Conservation (phyloP, 441 rosid species). For the Sinapis alba region DNA sequence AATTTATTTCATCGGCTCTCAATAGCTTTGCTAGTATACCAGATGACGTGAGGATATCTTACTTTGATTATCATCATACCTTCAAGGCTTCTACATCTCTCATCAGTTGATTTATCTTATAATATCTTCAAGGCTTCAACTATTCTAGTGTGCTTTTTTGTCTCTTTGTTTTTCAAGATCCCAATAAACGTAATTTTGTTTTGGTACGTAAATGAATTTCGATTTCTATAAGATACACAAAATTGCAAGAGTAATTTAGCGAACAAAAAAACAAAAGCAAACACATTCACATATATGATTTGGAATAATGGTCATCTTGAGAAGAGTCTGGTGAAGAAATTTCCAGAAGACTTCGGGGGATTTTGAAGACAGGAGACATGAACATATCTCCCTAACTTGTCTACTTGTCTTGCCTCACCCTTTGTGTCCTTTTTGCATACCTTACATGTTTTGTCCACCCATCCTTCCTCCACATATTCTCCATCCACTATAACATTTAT, state of each 20-base stretch:
- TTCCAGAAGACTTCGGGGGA: slow-evolving; percentile 54
- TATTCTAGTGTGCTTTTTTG: neutral
- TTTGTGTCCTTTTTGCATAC: slow-evolving; percentile 83
- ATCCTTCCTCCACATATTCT: slow-evolving; percentile 87
- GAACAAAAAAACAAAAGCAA: neutral
- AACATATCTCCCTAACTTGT: slow-evolving; percentile 75
- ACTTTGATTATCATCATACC: too few relatives aligned
- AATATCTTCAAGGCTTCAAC: too few relatives aligned
- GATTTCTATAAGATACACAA: neutral
- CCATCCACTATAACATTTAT: slow-evolving; percentile 65
- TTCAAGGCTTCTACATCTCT: neutral
- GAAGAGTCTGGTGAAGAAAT: slow-evolving; percentile 75
- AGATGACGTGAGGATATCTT: too few relatives aligned
- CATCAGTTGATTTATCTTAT: too few relatives aligned
- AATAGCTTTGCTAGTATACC: too few relatives aligned
- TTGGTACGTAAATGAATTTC: neutral
- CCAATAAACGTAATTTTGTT: neutral
- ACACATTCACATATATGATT: neutral
- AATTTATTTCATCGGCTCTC: too few relatives aligned
- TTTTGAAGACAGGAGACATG: slow-evolving; percentile 75
- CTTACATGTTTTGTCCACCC: slow-evolving; percentile 97
- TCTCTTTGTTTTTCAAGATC: neutral
- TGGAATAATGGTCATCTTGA: slow-evolving; percentile 30
- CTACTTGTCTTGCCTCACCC: slow-evolving; percentile 82
- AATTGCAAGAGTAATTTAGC: slow-evolving; percentile 7